Conservation (phyloP, 768 basidiomycete species). For the Sporobolomyces roseus region DNA sequence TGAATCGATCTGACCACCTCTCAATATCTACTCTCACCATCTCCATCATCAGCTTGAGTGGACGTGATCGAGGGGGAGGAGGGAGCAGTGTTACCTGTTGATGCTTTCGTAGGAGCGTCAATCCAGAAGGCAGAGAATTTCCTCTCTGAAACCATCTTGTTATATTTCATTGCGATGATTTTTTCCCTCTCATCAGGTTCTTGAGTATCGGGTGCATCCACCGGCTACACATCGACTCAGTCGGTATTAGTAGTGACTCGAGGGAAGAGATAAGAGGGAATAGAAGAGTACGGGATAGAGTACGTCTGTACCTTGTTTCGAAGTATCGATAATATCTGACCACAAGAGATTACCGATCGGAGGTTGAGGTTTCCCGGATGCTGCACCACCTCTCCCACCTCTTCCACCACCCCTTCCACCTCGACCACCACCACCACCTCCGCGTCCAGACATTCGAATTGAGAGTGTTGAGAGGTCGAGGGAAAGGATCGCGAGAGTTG, state of each 20-base stretch:
- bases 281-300: constrained; percentile 29
- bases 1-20: constrained; percentile 39
- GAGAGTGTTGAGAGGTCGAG: background rate
- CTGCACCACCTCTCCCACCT: constrained; percentile 28
- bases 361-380: constrained; percentile 16
- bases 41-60: background rate
- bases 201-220: constrained; percentile 33
- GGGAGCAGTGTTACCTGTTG: constrained; percentile 24
- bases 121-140: constrained; percentile 37
- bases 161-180: constrained; percentile 27
- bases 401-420: constrained; percentile 33
- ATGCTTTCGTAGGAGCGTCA: constrained; percentile 24
- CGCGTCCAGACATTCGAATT: background rate
- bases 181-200: constrained; percentile 27
- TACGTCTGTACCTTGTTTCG: constrained; percentile 30
- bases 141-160: constrained; percentile 27
- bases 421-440: constrained; percentile 35
- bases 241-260: background rate
- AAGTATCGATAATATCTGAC: constrained; percentile 28
- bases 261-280: background rate
- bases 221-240: constrained; percentile 1
- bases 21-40: constrained; percentile 28
- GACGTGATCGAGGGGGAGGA: background rate
- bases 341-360: constrained; percentile 32
- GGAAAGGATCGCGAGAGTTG: background rate